These are phyloP conservation scores for Blastocystis hominis DNA, from an alignment of 352 stramenopile genomes.

Conservation along the genomic window DNA sequence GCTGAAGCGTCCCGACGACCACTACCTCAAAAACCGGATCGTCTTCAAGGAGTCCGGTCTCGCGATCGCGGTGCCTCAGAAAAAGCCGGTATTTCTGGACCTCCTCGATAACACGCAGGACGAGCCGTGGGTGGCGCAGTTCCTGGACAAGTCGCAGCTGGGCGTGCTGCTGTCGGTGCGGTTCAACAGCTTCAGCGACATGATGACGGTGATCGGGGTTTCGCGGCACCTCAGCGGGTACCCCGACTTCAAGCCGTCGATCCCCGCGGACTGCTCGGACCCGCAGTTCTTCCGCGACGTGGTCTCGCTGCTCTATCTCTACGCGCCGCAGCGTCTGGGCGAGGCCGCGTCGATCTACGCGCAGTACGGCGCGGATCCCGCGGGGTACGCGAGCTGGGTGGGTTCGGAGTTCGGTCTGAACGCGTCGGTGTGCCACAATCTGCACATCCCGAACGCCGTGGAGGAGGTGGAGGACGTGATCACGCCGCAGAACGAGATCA, in stretches of 20 bases:
- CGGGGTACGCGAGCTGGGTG: neutral
- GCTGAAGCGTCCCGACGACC: conserved; percentile 41
- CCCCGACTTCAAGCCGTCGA: neutral
- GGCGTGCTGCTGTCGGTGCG: neutral
- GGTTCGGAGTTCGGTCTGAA: neutral
- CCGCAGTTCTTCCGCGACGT: conserved; percentile 15
- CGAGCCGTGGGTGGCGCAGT: neutral
- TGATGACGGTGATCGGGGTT: conserved; percentile 30
- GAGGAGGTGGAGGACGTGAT: conserved; percentile 53
- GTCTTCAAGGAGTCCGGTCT: neutral
- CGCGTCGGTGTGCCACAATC: conserved; percentile 8
- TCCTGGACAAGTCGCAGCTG: neutral
- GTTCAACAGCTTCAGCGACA: conserved; percentile 39
- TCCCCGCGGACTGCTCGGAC: neutral
- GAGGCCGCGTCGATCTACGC: neutral
- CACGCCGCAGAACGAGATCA: neutral
- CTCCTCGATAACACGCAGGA: neutral
- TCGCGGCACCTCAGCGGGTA: neutral
- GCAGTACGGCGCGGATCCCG: neutral
- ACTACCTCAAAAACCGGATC: conserved; percentile 47
- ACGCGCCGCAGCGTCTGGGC: neutral
- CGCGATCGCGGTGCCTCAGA: neutral
- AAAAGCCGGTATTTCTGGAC: neutral
- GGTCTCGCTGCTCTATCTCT: conserved; percentile 17
- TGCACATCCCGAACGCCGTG: conserved; percentile 21